Evolutionary conservation across 805 yeast genomes (phyloP), one percentile per base, ranked within the genome.

Genomic region (Martiniozyma abietophila): DNA sequence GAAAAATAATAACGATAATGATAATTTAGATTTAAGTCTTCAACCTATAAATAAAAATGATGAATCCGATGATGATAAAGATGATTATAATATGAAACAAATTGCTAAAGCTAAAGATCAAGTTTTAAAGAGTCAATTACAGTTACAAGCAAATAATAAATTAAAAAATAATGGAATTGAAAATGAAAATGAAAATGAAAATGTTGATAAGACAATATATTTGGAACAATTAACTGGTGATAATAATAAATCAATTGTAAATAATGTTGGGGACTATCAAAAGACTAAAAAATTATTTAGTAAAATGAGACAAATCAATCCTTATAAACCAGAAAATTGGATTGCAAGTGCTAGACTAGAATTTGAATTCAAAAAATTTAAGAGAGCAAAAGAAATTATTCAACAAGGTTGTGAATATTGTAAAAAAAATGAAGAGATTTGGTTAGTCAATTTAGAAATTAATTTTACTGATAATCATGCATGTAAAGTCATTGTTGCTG

Each of bases 301-400:
- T n/a, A 76, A 85, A 3, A 67, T 82, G 43, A 65, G 94, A 23
- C 72, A 70, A 43, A 60, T 84, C 0, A 80, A 83, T 46, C 95
- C 96, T 0, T 56, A 59, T 27, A 78, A 76, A 38, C 71, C 94
- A 0, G 71, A 71, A 31, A 82, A 80, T 4, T 89, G 95, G 95
- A 80, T 89, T 16, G 84, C 94, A 0, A 72, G 85, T 31, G 94
- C 95, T 0, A 58, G 84, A 30, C 51, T 85, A 8, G 97, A 89
- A 49, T 80, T 73, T 43, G 69, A 67, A 29, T 79, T 77, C 1
- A 65, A 66, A 28, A 75, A 74, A 33, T 61, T 63, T 35, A 58
- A 58, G 5, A 55, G 55, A 10, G 96, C 97, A 0, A 68, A 69
- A 34, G 57, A 56, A 16, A 41, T 81, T 11, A 77, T 86, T 6